A percentile compares a stretch with the other conserved stretches of the same genome.
phyloP scores from a whole-genome alignment of 2,329 filamentous ascomycete species.

The Paecilomyces fulvus region DNA sequence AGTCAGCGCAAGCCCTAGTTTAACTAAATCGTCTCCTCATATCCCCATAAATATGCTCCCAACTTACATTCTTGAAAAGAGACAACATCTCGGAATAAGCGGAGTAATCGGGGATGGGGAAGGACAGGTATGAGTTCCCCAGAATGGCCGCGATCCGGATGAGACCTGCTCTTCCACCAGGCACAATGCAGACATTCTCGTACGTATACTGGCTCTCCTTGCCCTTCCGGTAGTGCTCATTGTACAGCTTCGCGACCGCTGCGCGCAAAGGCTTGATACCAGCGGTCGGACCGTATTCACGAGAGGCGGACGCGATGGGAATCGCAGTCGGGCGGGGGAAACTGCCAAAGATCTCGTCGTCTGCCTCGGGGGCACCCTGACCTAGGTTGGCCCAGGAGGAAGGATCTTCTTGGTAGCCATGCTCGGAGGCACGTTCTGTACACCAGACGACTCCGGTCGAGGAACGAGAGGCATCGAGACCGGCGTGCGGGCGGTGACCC shows the following conservation, averaged over 20 bases:
- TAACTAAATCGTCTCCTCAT: neutral
- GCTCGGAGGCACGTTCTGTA: slow-evolving; percentile 65
- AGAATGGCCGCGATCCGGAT: slow-evolving; percentile 92
- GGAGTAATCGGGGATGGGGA: slow-evolving; percentile 93
- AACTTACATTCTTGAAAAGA: slow-evolving; percentile 68
- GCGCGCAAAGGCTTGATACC: slow-evolving; percentile 86
- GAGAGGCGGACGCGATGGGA: slow-evolving; percentile 65
- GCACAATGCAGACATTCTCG: slow-evolving; percentile 97
- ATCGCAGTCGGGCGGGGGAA: slow-evolving; percentile 74
- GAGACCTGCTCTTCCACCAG: slow-evolving; percentile 82
- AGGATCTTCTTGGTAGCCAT: slow-evolving; percentile 78
- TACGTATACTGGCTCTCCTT: slow-evolving; percentile 87
- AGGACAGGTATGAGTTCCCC: slow-evolving; percentile 84
- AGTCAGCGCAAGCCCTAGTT: neutral
- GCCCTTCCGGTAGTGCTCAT: slow-evolving; percentile 79
- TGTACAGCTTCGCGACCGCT: slow-evolving; percentile 87
- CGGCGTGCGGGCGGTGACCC: slow-evolving; percentile 82
- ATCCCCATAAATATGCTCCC: neutral
- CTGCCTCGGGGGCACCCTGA: slow-evolving; percentile 88
- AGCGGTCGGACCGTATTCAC: slow-evolving; percentile 89
- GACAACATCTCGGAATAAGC: slow-evolving; percentile 97
- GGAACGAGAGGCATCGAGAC: slow-evolving; percentile 76
- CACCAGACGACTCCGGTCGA: slow-evolving; percentile 90
- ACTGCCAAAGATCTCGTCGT: slow-evolving; percentile 83
- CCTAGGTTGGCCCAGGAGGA: slow-evolving; percentile 85